A percentile compares a stretch with the other conserved stretches of the same genome.
These are phyloP conservation scores for Diaporthe caulivora DNA, from an alignment of 2,329 filamentous ascomycete genomes.

Conservation along the genomic window DNA sequence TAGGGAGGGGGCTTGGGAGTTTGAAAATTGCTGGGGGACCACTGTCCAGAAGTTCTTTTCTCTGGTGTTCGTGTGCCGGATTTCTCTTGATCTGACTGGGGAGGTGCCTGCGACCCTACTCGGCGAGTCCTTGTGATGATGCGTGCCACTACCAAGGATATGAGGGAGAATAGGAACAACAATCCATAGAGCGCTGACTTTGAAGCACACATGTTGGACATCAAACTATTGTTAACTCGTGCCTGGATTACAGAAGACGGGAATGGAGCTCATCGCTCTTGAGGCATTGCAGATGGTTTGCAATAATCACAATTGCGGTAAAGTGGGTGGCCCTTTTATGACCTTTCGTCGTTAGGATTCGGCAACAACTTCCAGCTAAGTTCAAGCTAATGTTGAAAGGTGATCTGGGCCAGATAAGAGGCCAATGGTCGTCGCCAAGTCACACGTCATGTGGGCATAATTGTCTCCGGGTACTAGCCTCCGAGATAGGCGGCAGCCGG, in stretches of 20 bases:
- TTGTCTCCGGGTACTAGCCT: constrained; percentile 1
- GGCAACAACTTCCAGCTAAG: constrained; percentile 18
- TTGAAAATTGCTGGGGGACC: constrained; percentile 69
- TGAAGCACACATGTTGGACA: constrained; percentile 8
- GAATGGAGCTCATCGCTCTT: background rate
- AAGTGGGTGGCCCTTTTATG: constrained; percentile 1
- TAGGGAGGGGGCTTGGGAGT: constrained; percentile 72
- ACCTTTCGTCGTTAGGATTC: background rate
- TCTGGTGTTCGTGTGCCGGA: constrained; percentile 17
- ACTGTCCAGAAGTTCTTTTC: constrained; percentile 54
- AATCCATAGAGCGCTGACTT: constrained; percentile 25
- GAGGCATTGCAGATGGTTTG: background rate
- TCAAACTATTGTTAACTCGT: background rate
- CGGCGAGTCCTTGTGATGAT: constrained; percentile 14
- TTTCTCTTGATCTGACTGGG: background rate
- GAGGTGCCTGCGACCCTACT: background rate
- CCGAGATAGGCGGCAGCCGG: constrained; percentile 38
- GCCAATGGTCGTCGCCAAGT: constrained; percentile 12
- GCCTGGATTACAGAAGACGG: too few species aligned
- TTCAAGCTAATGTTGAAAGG: constrained; percentile 9
- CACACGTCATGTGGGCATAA: constrained; percentile 21
- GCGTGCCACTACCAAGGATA: constrained; percentile 23
- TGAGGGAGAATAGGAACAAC: constrained; percentile 22
- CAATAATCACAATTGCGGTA: constrained; percentile 3
- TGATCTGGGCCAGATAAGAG: constrained; percentile 26